Evolutionary conservation across 257 asterid species (phyloP).

Genomic region (Gynochthodes officinalis): DNA sequence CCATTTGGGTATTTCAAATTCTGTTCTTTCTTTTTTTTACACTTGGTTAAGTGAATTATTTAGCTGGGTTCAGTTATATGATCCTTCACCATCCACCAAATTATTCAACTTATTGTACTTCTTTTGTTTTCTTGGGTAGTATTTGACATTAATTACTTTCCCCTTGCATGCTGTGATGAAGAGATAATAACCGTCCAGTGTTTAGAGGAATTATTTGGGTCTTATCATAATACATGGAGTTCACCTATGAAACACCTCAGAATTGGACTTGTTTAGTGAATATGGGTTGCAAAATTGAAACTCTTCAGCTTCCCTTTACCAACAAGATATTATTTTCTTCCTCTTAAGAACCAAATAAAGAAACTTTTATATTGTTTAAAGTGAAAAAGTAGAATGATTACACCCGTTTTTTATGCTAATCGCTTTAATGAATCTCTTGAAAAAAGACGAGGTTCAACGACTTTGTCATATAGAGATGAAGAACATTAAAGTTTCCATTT

Average conservation of each 20-base stretch:
- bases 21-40: background rate
- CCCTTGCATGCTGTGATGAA: background rate
- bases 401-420: background rate
- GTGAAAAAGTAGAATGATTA: background rate
- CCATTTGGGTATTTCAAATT: slow-evolving; percentile 46
- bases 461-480: background rate
- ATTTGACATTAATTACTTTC: background rate
- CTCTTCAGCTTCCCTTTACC: background rate
- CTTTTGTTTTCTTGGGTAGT: background rate
- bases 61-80: too few relatives aligned
- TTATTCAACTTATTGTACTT: too few relatives aligned
- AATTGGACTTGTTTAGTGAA: background rate
- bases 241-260: background rate
- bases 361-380: background rate
- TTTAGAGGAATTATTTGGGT: background rate
- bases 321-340: background rate
- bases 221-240: background rate
- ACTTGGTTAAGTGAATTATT: too few relatives aligned
- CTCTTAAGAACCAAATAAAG: background rate
- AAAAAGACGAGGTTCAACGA: background rate
- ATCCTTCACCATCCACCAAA: too few relatives aligned
- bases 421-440: background rate
- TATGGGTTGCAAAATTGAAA: background rate
- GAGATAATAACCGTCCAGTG: background rate
- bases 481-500: background rate